phyloP scores from a whole-genome alignment of 202 grass and related monocot genomes.

The Panicum hallii region DNA sequence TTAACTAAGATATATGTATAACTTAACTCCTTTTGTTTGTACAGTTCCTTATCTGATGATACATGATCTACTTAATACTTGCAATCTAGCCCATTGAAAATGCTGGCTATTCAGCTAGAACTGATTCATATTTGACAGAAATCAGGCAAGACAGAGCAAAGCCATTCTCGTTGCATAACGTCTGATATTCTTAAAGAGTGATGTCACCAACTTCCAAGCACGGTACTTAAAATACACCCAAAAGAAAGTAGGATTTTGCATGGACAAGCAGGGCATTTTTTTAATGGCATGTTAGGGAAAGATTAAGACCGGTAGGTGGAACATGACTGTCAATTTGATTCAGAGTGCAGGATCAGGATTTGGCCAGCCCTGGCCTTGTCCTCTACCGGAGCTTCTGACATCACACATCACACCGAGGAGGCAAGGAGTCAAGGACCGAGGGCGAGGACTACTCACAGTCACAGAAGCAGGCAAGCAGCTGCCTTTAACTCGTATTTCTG shows the following conservation, averaged over 20 bases:
- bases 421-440: neutral
- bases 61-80: neutral
- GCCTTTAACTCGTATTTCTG: neutral
- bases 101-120: neutral
- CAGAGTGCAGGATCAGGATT: neutral
- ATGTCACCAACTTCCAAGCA: neutral
- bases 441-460: too few species aligned
- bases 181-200: neutral
- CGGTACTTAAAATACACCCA: neutral
- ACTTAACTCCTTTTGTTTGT: neutral
- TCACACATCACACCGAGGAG: conserved; percentile 3
- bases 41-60: neutral
- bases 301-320: neutral
- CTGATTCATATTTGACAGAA: neutral
- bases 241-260: neutral
- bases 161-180: neutral
- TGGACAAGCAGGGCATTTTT: neutral
- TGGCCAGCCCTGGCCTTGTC: conserved; percentile 7
- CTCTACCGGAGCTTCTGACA: conserved; percentile 27
- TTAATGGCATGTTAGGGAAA: neutral
- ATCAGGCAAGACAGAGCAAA: neutral
- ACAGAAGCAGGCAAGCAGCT: neutral
- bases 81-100: neutral
- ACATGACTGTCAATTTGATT: neutral
- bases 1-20: too few species aligned